Evolutionary conservation across 148 eudicot species (phyloP), one percentile per base, ranked within the genome.

Genomic region (Rhododendron griersonianum): DNA sequence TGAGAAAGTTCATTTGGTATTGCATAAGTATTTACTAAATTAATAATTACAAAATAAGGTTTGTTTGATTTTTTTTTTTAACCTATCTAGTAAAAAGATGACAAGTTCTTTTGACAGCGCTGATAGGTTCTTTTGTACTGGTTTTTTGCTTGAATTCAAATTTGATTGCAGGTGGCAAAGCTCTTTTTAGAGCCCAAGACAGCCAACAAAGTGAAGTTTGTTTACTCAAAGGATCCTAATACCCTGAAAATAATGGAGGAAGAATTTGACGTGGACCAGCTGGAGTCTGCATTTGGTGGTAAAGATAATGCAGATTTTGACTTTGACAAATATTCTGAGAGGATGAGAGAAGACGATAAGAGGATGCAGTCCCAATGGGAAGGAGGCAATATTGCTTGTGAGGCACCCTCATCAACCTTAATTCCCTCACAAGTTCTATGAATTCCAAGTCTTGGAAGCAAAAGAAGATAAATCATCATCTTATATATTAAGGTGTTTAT

Each of bases 281-380:
- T 96, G 63, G 99, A 96, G 84, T 89, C 93, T 69, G 92, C 95
- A 39, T 95, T 96, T 85, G 98, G 98, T 25, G 99, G 98, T 18
- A 91, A 93, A 51, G 87, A 87, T 65, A 33, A 88, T 21, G 90
- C 91, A 50, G 87, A 87, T 81, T 96, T 96, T n/a, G 94, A 93
- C 88, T 86, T 95, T 81, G 80, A 88, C 1, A 92, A 91, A 63
- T 96, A 94, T 61, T 93, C 96, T 11, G 93, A 89, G 87, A 94
- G 89, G 85, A 96, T 96, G 99, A 89, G 87, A 90, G 98, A 95
- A 83, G 98, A 96, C 69, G 99, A 96, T 65, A 92, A 91, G 63
- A 95, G 88, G 85, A 91, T 71, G 78, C 86, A 85, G 11, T 44
- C 86, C 11, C 86, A 88, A 45, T 89, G 92, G 92, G 86, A 78